Evolutionary conservation across 78 protist genomes (phyloP), one percentile per base, ranked within the genome.

Genomic region (Dictyostelium discoideum): DNA sequence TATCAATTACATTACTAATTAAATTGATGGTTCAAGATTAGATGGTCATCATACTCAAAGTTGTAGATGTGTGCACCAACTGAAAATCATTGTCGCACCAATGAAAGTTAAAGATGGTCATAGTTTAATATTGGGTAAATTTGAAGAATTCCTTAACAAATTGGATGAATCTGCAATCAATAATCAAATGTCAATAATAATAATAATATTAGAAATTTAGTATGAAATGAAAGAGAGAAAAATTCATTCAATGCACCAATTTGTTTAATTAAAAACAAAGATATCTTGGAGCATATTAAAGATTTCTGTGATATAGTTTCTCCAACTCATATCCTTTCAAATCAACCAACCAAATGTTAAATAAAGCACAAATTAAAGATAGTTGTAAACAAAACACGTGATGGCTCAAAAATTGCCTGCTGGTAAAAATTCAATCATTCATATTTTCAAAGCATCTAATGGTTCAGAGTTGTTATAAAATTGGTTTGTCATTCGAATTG

Each of bases 61-160:
- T 22, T 40, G 86, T 65, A 39, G 92, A 72, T 65, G n/a, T n/a
- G 44, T n/a, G 37, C 81, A 44, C 92, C 86, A 48, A 16, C 88
- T 3, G 88, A n/a, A 83, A 48, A 32, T 96, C 9, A 26, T 18
- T 4, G 5, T 97, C 5, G 54, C 85, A 11, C 78, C 92, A 32
- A 84, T 97, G 86, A 93, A 42, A 0, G 63, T 63, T 29, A 69
- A 42, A 14, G 97, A 93, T 37, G 40, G 97, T 46, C 18, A 44
- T 10, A 69, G 40, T 1, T 18, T 97, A 1, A 90, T 96, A 2
- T 73, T 73, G 11, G 40, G 29, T 39, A 60, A 76, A 29, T 84
- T 97, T 18, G 85, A 14, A n/a, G 92, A 26, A 54, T 96, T 77
- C 85, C 74, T 96, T 40, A 97, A 97, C 93, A 78, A 78, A 83